Base-by-base conservation (phyloP, 176 grass and related monocot species). In the Carex littledalei region DNA sequence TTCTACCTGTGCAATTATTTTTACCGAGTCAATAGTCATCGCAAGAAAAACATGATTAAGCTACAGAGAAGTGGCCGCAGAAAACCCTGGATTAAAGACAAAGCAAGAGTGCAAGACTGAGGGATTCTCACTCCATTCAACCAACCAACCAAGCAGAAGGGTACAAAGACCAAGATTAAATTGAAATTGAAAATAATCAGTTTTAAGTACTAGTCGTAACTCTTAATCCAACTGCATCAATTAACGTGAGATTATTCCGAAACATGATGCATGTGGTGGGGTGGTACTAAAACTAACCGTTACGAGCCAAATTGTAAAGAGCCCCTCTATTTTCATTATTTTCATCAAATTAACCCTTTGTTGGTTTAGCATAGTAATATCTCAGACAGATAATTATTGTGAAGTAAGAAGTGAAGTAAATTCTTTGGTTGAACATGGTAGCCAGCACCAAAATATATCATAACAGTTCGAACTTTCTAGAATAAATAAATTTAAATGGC, bases 101-200 rank as follows among this genome's bases (percentile, higher is more conserved):
- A 41, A 81, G 78, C 54, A 62, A 60, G 13, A 57, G 52, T 37
- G 78, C 54, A 62, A 60, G 13, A 57, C 76, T 37, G 50, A 63
- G 22, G 35, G 35, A 82, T 63, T 82, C 79, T 43, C n/a, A 74
- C 41, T 21, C 41, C 12, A 62, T 81, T 81, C 52, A 81, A 60
- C 58, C 58, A 81, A 60, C 58, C 58, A 82, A 82, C 60, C 80
- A 52, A 82, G 10, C 11, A 82, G 17, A 24, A 75, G 60, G 60
- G 60, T 45, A 45, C 80, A 82, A 65, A 82, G 80, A 82, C 80
- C 80, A 82, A 82, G 80, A 82, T 82, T 66, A 24, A 64, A 65
- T 66, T 61, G 11, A 50, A 67, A 7, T 81, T 39, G 11, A 34
- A 34, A 24, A 17, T 12, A 67, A 81, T 35, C 12, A 41, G 57